Evolutionary conservation across 768 basidiomycete genomes (phyloP), one percentile per base, ranked within the genome.

Genomic region (Pisolithus marmoratus): DNA sequence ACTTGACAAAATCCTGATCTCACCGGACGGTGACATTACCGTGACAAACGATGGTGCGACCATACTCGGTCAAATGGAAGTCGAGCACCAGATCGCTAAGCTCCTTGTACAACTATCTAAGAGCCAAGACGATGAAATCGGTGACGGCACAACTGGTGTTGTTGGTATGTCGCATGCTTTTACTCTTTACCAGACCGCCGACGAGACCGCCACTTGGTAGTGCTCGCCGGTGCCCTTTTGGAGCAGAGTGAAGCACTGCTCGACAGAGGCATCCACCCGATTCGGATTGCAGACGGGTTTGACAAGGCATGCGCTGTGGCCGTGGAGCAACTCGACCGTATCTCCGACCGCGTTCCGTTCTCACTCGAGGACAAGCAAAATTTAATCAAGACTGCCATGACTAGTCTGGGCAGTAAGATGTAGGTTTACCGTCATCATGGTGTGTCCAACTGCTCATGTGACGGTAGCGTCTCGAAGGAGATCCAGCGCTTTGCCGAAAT

Each of bases 31-130:
- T 46, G 96, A 99, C 62, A 98, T 99, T 63, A 98, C 94, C 29
- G 95, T 98, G 36, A 98, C 96, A 14, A 99, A 99, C 71, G 96
- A 99, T 71, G 96, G 96, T 46, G 96, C 96, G 6, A 99, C 96
- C 22, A 99, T 99, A 60, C 76, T 99, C 51, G 83, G 93, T 22
- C 95, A 97, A 75, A 97, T 99, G 94, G 92, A 96, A 69, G 94
- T 98, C 48, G 95, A 98, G 63, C 95, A 99, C 67, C 95, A 95
- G 74, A 95, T 99, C 63, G 96, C 96, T 54, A 99, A 96, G 72
- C 81, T 99, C 42, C 81, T 99, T 31, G 96, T 99, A 2, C 90
- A 97, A 64, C 77, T 98, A 38, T 94, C 92, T 17, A 95, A 94
- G 76, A 93, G 90, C 67, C 96, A 99, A 74, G 96, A 99, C 68